Base-by-base conservation (phyloP, 2,329 filamentous ascomycete genomes). In the Trichophyton rubrum region DNA sequence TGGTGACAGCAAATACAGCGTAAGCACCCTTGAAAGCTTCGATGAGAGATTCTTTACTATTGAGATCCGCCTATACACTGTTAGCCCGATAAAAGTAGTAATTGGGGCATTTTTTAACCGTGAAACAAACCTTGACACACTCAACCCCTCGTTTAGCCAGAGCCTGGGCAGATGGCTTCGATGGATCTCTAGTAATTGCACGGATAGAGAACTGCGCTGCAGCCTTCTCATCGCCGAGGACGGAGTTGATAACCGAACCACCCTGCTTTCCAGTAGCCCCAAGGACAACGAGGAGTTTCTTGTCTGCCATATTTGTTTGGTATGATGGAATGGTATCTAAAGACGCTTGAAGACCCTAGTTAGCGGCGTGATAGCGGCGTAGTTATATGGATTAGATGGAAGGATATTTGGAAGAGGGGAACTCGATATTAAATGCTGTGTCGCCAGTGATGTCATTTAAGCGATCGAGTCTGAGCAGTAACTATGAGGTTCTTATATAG, bases 201-300 rank as follows among this genome's bases (percentile, higher is more conserved):
- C 80, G 77, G 60, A 83, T 72, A 53, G 71, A 75, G 70, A 75
- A 82, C 59, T 76, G 65, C 45, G 73, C 65, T 1, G 77, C 78
- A n/a, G 82, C 73, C 1, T 68, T 66, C 0, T 74, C 64, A 63
- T 80, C 74, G 41, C 71, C 71, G 6, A 81, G 73, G 9, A 82
- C 70, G 30, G 72, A 67, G 57, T 75, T 68, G 61, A 81, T 71
- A 7, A 81, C 71, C 4, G 77, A 78, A 8, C 77, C 70, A 15
- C 80, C 80, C 67, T 82, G 80, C 38, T 78, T 73, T 62, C 80
- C 79, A 0, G 80, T 82, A 20, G 79, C 79, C 9, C 80, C 79
- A 56, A 81, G 79, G 22, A 82, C 72, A 22, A 72, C 74, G 43
- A 80, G 68, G 41, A 74, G 35, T 58, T 59, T 49, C 41, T 57